A percentile compares a stretch with the other conserved stretches of the same genome.
Evolutionary conservation across 2,329 filamentous ascomycete species (phyloP).

Genomic region (Capronia coronata): DNA sequence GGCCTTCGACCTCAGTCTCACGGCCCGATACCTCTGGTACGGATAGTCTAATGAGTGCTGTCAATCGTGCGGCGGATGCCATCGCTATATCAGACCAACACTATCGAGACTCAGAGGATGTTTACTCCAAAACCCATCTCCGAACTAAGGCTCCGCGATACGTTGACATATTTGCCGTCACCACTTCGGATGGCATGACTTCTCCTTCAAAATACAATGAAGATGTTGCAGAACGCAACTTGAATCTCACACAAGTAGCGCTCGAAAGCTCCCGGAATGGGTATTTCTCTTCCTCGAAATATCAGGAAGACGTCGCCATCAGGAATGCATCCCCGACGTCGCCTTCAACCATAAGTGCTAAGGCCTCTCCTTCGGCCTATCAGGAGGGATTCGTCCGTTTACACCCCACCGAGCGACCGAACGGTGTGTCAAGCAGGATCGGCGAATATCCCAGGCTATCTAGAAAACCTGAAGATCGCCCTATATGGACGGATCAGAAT

Average conservation of each 20-base stretch:
- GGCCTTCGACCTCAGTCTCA: slow-evolving; percentile 15
- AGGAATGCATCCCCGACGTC: slow-evolving; percentile 24
- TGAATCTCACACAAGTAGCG: slow-evolving; percentile 16
- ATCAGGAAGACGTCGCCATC: slow-evolving; percentile 26
- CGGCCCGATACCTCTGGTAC: slow-evolving; percentile 24
- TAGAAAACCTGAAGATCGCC: not conserved
- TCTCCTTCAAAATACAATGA: slow-evolving; percentile 22
- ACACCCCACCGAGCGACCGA: not conserved
- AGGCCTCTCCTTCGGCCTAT: slow-evolving; percentile 2
- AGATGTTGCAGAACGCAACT: slow-evolving; percentile 24
- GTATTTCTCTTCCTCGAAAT: slow-evolving; percentile 21
- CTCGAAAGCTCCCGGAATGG: slow-evolving; percentile 14
- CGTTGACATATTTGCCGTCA: slow-evolving; percentile 26
- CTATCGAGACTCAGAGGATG: slow-evolving; percentile 10
- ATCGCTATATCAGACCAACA: slow-evolving; percentile 17
- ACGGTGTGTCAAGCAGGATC: slow-evolving; percentile 1
- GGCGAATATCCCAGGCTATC: slow-evolving; percentile 5
- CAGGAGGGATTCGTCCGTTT: not conserved
- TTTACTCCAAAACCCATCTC: slow-evolving; percentile 7
- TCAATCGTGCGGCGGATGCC: slow-evolving; percentile 25
- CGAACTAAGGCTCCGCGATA: slow-evolving; percentile 19
- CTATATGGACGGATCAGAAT: slow-evolving; percentile 2
- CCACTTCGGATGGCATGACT: slow-evolving; percentile 8
- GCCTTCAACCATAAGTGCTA: not conserved
- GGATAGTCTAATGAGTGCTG: slow-evolving; percentile 25